Conservation (phyloP, 2,329 filamentous ascomycete species). For the Pseudogymnoascus sp. region DNA sequence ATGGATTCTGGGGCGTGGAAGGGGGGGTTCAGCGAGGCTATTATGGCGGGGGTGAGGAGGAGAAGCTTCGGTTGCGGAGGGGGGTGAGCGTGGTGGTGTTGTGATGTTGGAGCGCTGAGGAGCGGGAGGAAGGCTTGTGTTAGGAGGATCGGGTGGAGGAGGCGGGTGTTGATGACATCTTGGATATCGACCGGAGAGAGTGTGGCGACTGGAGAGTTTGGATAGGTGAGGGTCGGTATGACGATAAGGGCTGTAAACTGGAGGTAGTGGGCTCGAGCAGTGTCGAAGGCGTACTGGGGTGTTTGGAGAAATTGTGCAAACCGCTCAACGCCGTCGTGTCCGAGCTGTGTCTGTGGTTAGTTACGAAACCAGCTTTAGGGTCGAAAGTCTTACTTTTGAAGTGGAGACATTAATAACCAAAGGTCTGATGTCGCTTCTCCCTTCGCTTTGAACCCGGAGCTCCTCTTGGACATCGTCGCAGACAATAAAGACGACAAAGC, state of each 20-base stretch:
- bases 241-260: slow-evolving; percentile 73
- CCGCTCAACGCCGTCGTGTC: slow-evolving; percentile 60
- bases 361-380: slow-evolving; percentile 13
- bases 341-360: slow-evolving; percentile 52
- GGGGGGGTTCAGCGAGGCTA: slow-evolving; percentile 69
- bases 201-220: slow-evolving; percentile 75
- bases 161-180: slow-evolving; percentile 84
- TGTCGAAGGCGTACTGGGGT: slow-evolving; percentile 68
- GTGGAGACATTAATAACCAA: slow-evolving; percentile 77
- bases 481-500: slow-evolving; percentile 89
- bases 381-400: slow-evolving; percentile 35
- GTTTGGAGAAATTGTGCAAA: slow-evolving; percentile 66
- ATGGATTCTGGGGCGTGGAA: slow-evolving; percentile 82
- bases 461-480: slow-evolving; percentile 83
- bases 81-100: slow-evolving; percentile 19
- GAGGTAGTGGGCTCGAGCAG: slow-evolving; percentile 68
- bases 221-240: slow-evolving; percentile 73
- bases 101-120: slow-evolving; percentile 49
- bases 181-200: slow-evolving; percentile 78
- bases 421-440: slow-evolving; percentile 73
- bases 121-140: slow-evolving; percentile 84
- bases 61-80: slow-evolving; percentile 54
- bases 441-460: slow-evolving; percentile 64
- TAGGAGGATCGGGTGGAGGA: slow-evolving; percentile 81
- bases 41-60: slow-evolving; percentile 71